These are phyloP conservation scores for Dothistroma pini DNA, from an alignment of 2,329 filamentous ascomycete genomes.

Conservation along the genomic window DNA sequence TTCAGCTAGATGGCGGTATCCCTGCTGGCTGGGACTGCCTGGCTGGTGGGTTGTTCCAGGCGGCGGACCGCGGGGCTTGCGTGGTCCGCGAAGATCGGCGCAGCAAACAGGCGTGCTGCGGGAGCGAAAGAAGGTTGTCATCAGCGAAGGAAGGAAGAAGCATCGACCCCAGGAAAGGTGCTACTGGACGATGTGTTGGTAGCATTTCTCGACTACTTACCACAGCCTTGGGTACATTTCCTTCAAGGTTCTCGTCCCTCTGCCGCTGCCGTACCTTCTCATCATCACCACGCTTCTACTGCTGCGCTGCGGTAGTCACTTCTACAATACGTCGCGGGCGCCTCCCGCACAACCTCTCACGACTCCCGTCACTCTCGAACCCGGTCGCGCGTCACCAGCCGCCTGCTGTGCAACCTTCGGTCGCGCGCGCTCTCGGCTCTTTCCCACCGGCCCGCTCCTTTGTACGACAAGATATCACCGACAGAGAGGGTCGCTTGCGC, in stretches of 20 bases:
- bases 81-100: neutral
- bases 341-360: neutral
- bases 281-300: neutral
- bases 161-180: neutral
- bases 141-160: neutral
- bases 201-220: neutral
- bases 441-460: constrained; percentile 10
- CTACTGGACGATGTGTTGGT: neutral
- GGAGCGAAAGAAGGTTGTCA: neutral
- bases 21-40: neutral
- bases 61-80: neutral
- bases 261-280: neutral
- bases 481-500: constrained; percentile 3
- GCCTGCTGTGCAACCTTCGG: neutral
- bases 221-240: neutral
- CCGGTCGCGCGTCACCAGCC: neutral
- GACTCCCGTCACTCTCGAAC: neutral
- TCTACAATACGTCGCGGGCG: neutral
- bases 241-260: neutral
- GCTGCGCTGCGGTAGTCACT: neutral
- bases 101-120: neutral
- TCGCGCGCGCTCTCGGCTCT: neutral
- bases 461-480: constrained; percentile 16
- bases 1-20: neutral
- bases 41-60: neutral